Evolutionary conservation across 805 yeast genomes (phyloP).

Genomic region (Novakomyces olei): DNA sequence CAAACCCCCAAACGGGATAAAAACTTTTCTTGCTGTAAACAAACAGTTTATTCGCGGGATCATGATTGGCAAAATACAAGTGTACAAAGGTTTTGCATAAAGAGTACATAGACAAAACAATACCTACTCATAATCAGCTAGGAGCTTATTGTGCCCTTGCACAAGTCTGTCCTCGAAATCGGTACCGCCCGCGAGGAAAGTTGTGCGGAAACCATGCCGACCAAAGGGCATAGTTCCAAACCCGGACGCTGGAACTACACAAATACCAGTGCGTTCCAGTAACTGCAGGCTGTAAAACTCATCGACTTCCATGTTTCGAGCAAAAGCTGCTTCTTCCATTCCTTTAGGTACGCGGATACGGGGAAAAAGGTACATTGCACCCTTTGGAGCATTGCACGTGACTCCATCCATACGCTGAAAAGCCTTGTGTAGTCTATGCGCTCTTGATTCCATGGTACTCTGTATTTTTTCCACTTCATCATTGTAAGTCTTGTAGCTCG

Average conservation of each 20-base stretch:
- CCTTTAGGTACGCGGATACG: slow-evolving; percentile 38
- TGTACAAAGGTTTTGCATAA: too few species aligned
- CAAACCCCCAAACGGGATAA: too few species aligned
- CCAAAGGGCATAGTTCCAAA: slow-evolving; percentile 85
- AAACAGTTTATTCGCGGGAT: too few species aligned
- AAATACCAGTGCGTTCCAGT: slow-evolving; percentile 74
- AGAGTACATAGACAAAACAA: too few species aligned
- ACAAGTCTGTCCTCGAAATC: slow-evolving; percentile 72
- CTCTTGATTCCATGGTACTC: slow-evolving; percentile 37
- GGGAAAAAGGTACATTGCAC: slow-evolving; percentile 97
- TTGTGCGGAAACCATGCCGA: slow-evolving; percentile 82
- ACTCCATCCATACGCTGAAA: slow-evolving; percentile 64
- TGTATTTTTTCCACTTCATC: slow-evolving; percentile 42
- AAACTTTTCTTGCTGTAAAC: too few species aligned
- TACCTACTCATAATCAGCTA: slow-evolving; percentile 23
- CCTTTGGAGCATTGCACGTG: slow-evolving; percentile 71
- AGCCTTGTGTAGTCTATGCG: slow-evolving; percentile 41
- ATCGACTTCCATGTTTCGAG: slow-evolving; percentile 42
- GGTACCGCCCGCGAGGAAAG: slow-evolving; percentile 86
- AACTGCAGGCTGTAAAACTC: slow-evolving; percentile 73
- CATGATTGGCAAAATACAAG: too few species aligned
- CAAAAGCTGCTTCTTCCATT: slow-evolving; percentile 40
- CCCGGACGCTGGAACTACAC: slow-evolving; percentile 95
- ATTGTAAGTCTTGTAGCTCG: slow-evolving; percentile 44
- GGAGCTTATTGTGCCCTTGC: slow-evolving; percentile 53